Evolutionary conservation across 805 yeast genomes (phyloP), one percentile per base, ranked within the genome.

Genomic region (Debaryomyces tyrocola): DNA sequence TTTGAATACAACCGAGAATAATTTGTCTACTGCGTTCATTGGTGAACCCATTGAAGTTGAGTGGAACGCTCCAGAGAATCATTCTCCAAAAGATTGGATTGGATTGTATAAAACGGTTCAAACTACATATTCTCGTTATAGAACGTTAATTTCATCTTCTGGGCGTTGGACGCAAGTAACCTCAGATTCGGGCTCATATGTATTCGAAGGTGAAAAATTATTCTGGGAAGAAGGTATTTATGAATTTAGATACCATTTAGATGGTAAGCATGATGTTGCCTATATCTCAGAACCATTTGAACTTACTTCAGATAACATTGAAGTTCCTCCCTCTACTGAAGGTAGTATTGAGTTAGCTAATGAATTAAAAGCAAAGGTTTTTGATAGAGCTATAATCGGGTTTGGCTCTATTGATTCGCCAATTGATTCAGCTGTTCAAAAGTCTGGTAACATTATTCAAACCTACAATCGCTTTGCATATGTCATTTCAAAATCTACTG

Each of bases 231-330:
- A 77, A 35, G 95, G 95, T 0, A 70, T 79, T 29, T 87, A 82
- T 64, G 92, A 87, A 64, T 75, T 87, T 52, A 74, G 95, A 60
- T 84, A 84, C 56, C 94, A 87, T 58, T 71, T 78, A 43, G 77
- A 74, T 41, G 82, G 80, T 20, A 77, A 82, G 40, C 95, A 87
- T 59, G 84, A 81, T 47, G 95, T 87, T n/a, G 70, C 82, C 20
- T 73, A 75, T 50, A 75, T 82, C 28, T 80, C 90, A 0, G 74
- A 72, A 47, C 88, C 90, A 15, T 84, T 87, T 60, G 86, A 84
- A 60, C 69, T 87, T 38, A 70, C 67, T 29, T 58, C 72, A 24
- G 74, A 77, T 6, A 48, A 57, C 20, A 55, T 83, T 6, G 57
- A 62, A 2, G 69, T 70, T 44, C 70, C 78, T 37, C 39, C 45